phyloP scores from a whole-genome alignment of 164 flowering plant genomes.

The Berberis thunbergii region DNA sequence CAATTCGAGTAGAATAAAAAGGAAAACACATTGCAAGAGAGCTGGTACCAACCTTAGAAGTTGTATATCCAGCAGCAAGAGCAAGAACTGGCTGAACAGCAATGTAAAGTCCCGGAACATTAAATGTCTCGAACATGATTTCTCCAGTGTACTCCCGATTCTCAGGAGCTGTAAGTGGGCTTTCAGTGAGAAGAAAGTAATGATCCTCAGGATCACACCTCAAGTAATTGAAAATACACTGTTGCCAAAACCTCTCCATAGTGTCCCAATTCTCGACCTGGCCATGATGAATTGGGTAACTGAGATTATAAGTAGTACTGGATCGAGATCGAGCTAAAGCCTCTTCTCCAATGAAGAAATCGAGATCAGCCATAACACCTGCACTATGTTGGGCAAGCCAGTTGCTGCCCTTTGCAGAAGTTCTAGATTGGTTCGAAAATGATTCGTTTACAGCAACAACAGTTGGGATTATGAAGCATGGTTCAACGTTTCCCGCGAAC shows the following conservation, averaged over 20 bases:
- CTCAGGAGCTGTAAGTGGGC: conserved; percentile 94
- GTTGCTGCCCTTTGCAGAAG: conserved; percentile 56
- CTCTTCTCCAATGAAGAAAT: no score
- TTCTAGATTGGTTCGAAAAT: conserved; percentile 58
- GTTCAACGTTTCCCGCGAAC: conserved; percentile 86
- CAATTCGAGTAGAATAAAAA: no score
- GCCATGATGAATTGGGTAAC: no score
- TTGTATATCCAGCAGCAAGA: conserved; percentile 93
- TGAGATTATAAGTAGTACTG: no score
- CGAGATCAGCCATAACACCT: no score
- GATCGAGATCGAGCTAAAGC: no score
- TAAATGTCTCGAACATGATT: conserved; percentile 98
- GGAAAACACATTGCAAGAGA: no score
- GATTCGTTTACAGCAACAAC: conserved; percentile 91
- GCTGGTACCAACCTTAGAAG: conserved; percentile 67
- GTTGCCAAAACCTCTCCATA: no score
- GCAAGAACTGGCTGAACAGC: conserved; percentile 98
- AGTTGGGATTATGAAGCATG: conserved; percentile 61
- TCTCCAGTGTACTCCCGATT: conserved; percentile 94
- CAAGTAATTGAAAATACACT: no score
- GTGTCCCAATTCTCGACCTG: no score
- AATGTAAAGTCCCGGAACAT: conserved; percentile 96
- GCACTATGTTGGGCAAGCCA: conserved; percentile 26
- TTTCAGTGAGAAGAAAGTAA: conserved; percentile 41
- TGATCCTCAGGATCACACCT: no score